Evolutionary conservation across 2,329 filamentous ascomycete species (phyloP).

Genomic region (Zelopaecilomyces penicillatus): DNA sequence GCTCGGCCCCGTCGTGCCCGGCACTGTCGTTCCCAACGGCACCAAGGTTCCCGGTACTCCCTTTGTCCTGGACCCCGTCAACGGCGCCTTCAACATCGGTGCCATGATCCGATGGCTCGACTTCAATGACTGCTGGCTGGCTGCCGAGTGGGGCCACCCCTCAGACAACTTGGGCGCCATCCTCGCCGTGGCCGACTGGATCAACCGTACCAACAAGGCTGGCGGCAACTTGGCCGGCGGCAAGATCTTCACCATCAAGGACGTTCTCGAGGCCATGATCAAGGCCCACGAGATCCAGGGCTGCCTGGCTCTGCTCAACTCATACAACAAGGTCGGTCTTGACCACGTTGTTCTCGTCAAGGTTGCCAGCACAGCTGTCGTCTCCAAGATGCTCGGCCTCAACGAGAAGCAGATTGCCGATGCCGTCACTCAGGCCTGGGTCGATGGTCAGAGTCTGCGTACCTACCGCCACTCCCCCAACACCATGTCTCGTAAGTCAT

Average conservation of each 20-base stretch:
- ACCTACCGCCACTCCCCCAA: slow-evolving; percentile 97
- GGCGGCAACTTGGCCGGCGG: slow-evolving; percentile 75
- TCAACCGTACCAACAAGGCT: slow-evolving; percentile 77
- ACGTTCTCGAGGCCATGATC: slow-evolving; percentile 95
- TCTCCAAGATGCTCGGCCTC: slow-evolving; percentile 90
- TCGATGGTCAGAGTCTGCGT: slow-evolving; percentile 89
- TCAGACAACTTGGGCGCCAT: slow-evolving; percentile 98
- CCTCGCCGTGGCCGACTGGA: slow-evolving; percentile 93
- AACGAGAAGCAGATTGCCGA: slow-evolving; percentile 86
- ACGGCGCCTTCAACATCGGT: slow-evolving; percentile 97
- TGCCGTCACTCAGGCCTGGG: slow-evolving; percentile 94
- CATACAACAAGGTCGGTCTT: slow-evolving; percentile 95
- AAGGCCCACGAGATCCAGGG: slow-evolving; percentile 99
- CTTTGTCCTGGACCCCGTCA: slow-evolving; percentile 91
- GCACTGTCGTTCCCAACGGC: slow-evolving; percentile 85
- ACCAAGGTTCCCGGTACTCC: slow-evolving; percentile 84
- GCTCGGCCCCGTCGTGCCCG: slow-evolving; percentile 82
- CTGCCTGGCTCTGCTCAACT: slow-evolving; percentile 93
- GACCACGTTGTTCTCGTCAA: slow-evolving; percentile 98
- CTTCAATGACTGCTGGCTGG: slow-evolving; percentile 99
- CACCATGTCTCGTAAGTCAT: slow-evolving; percentile 99
- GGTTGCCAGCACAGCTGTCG: slow-evolving; percentile 88
- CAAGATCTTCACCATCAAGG: slow-evolving; percentile 79
- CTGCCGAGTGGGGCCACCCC: slow-evolving; percentile 97
- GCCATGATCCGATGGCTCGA: slow-evolving; percentile 99